A percentile compares a stretch with the other conserved stretches of the same genome.
Evolutionary conservation across 495 filamentous ascomycete species (phyloP).

Genomic region (Xylaria scruposa): DNA sequence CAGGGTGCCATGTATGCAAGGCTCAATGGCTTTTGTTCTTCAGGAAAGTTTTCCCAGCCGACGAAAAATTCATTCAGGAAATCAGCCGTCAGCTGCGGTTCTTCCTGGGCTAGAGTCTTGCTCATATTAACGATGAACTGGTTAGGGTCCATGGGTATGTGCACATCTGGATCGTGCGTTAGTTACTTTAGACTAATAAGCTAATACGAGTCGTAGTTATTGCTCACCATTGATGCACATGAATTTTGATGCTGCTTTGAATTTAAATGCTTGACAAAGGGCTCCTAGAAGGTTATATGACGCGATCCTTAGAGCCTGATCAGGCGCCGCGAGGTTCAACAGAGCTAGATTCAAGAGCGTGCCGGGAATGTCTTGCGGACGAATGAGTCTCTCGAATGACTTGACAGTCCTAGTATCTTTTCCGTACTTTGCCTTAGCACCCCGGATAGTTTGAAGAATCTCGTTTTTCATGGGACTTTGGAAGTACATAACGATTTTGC

Average conservation of each 20-base stretch:
- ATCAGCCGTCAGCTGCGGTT: constrained; percentile 70
- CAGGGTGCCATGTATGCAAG: constrained; percentile 72
- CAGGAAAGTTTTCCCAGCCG: constrained; percentile 69
- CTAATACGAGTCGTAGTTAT: neutral
- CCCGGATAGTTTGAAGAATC: constrained; percentile 64
- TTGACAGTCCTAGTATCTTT: constrained; percentile 64
- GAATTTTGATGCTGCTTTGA: constrained; percentile 63
- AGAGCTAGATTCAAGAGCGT: constrained; percentile 69
- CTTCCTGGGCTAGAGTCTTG: constrained; percentile 63
- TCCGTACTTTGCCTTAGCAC: constrained; percentile 63
- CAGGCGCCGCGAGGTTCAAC: constrained; percentile 65
- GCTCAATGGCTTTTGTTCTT: constrained; percentile 66
- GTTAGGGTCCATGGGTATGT: constrained; percentile 66
- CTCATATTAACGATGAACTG: constrained; percentile 68
- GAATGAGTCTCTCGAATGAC: constrained; percentile 64
- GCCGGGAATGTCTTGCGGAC: constrained; percentile 71
- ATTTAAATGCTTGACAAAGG: constrained; percentile 68
- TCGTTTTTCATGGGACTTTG: constrained; percentile 65
- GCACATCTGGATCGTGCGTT: constrained; percentile 49
- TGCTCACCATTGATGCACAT: constrained; percentile 62
- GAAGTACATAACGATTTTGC: constrained; percentile 72
- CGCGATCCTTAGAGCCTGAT: constrained; percentile 62
- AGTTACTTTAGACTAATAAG: constrained; percentile 17
- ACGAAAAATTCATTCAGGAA: constrained; percentile 73
- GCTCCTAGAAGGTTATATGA: constrained; percentile 69